Conservation (phyloP, 257 asterid genomes). For the Linaria vulgaris region DNA sequence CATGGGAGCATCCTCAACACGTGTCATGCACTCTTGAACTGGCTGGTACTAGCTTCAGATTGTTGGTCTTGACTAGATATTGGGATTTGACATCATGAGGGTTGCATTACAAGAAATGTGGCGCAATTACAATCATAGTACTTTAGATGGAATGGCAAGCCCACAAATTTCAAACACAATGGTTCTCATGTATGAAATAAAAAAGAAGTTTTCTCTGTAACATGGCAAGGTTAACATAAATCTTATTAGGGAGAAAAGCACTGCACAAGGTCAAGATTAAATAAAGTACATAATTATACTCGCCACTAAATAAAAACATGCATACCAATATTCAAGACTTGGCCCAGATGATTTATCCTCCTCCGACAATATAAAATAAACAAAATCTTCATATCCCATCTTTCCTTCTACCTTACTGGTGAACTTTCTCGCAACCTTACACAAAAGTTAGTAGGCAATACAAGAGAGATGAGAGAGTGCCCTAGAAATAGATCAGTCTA, state of each 20-base stretch:
- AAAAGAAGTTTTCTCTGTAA: not conserved
- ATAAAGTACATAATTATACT: slow-evolving; percentile 10
- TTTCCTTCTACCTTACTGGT: slow-evolving; percentile 97
- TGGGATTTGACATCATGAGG: no score
- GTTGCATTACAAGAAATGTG: no score
- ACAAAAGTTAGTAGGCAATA: slow-evolving; percentile 32
- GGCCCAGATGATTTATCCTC: slow-evolving; percentile 98
- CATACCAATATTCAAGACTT: slow-evolving; percentile 95
- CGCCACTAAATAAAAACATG: slow-evolving; percentile 20
- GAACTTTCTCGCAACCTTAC: slow-evolving; percentile 94
- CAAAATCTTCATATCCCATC: slow-evolving; percentile 99
- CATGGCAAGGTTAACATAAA: not conserved
- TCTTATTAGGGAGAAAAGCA: not conserved
- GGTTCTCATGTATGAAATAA: not conserved
- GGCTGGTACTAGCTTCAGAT: no score
- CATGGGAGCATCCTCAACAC: no score
- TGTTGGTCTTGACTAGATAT: no score
- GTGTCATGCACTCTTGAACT: no score
- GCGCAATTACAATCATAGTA: no score
- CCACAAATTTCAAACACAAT: slow-evolving; percentile 3
- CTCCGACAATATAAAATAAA: slow-evolving; percentile 95
- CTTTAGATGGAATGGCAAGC: not conserved
- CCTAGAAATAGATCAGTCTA: slow-evolving; percentile 19
- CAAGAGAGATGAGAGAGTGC: slow-evolving; percentile 23
- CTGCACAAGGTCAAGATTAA: slow-evolving; percentile 13